phyloP scores from a whole-genome alignment of 305 asterid genomes.

The Rubia peregrina region DNA sequence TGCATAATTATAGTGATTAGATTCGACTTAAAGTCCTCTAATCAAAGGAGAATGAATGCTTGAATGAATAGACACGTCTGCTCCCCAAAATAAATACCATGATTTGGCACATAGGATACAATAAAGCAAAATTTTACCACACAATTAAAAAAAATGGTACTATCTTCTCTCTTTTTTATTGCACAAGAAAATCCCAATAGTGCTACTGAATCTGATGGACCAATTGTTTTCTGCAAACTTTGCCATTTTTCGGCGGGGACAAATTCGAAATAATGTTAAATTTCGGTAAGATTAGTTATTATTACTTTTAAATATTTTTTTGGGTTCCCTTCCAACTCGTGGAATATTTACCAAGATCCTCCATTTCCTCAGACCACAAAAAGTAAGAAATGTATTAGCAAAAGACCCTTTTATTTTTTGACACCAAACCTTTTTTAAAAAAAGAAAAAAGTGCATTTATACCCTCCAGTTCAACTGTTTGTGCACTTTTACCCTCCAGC shows the following conservation, averaged over 20 bases:
- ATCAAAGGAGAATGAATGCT: constrained; percentile 1
- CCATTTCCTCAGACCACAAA: neutral
- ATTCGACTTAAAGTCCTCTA: neutral
- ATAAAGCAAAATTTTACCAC: neutral
- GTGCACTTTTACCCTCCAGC: too few species aligned
- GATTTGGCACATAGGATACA: constrained; percentile 16
- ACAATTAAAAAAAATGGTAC: neutral
- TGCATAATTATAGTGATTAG: neutral
- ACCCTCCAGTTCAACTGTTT: too few species aligned
- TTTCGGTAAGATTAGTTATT: constrained; percentile 1
- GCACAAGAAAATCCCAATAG: constrained; percentile 8
- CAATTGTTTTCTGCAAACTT: constrained; percentile 13
- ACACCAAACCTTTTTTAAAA: too few species aligned
- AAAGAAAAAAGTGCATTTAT: too few species aligned
- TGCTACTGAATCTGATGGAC: constrained; percentile 14
- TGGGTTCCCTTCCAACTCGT: constrained; percentile 10
- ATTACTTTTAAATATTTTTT: neutral
- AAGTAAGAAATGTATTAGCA: neutral
- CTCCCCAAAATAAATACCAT: constrained; percentile 15
- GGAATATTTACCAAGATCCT: constrained; percentile 20
- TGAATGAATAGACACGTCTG: constrained; percentile 15
- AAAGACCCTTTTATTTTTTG: neutral
- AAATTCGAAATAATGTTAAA: constrained; percentile 5
- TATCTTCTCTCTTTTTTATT: neutral
- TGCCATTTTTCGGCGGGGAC: constrained; percentile 9